These are phyloP conservation scores for Globisporangium spiculum DNA, from an alignment of 352 stramenopile species.

Conservation along the genomic window DNA sequence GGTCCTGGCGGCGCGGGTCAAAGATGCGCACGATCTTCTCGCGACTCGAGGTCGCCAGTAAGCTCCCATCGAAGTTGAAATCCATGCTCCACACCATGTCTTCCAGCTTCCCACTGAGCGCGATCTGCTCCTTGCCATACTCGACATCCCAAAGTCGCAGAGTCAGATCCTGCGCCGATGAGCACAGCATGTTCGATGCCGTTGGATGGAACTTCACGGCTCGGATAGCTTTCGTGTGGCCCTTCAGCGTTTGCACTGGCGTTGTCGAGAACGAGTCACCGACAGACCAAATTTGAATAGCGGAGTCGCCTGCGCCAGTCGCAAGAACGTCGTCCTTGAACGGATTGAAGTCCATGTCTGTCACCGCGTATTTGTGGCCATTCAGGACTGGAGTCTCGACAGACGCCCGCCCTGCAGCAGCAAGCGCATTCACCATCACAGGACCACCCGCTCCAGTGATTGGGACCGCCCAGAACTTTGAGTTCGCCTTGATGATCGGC, in stretches of 20 bases:
- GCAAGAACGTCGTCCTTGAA: slow-evolving; percentile 55
- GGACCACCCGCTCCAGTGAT: slow-evolving; percentile 58
- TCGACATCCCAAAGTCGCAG: slow-evolving; percentile 79
- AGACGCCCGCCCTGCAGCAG: slow-evolving; percentile 45
- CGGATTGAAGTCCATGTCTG: slow-evolving; percentile 57
- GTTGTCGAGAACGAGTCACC: slow-evolving; percentile 8
- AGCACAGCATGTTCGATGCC: slow-evolving; percentile 57
- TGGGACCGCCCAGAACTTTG: slow-evolving; percentile 53
- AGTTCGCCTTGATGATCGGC: slow-evolving; percentile 51
- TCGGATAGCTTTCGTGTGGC: slow-evolving; percentile 53
- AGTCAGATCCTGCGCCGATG: slow-evolving; percentile 52
- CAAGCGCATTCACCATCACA: slow-evolving; percentile 54
- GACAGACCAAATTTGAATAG: slow-evolving; percentile 65
- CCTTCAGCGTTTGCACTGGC: slow-evolving; percentile 30
- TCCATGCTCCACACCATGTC: slow-evolving; percentile 74
- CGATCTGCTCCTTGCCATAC: slow-evolving; percentile 38
- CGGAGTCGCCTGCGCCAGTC: slow-evolving; percentile 54
- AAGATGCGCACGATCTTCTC: slow-evolving; percentile 76
- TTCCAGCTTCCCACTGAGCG: slow-evolving; percentile 53
- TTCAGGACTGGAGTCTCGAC: slow-evolving; percentile 43
- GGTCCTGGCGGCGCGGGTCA: slow-evolving; percentile 45
- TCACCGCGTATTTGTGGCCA: slow-evolving; percentile 64
- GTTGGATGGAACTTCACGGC: slow-evolving; percentile 66
- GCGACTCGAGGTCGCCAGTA: slow-evolving; percentile 67
- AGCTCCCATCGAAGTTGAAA: slow-evolving; percentile 59